These are phyloP conservation scores for Metarhizium anisopliae DNA, from an alignment of 2,329 filamentous ascomycete genomes.

Conservation along the genomic window DNA sequence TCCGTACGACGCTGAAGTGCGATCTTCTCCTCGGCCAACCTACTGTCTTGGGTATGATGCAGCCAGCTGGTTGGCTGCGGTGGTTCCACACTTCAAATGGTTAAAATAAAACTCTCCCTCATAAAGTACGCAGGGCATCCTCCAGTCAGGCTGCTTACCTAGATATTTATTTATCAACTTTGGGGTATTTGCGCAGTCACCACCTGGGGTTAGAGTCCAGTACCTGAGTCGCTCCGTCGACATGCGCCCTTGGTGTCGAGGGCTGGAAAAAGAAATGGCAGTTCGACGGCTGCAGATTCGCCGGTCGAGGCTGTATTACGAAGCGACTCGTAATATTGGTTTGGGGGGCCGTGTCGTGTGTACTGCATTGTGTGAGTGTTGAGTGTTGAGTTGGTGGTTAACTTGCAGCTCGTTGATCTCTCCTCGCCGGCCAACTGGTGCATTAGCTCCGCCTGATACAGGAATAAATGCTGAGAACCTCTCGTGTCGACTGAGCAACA, in stretches of 20 bases:
- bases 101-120: no score
- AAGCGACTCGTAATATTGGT: not conserved
- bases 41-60: not conserved
- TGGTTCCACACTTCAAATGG: no score
- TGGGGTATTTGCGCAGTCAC: not conserved
- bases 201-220: no score
- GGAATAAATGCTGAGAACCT: no score
- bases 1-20: not conserved
- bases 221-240: not conserved
- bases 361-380: not conserved
- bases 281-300: not conserved
- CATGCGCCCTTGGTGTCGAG: conserved; percentile 1
- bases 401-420: not conserved
- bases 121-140: no score
- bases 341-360: not conserved
- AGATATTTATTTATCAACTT: no score
- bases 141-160: no score
- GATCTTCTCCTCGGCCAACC: not conserved
- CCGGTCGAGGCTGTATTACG: conserved; percentile 4
- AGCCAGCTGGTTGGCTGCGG: not conserved
- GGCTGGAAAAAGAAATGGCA: not conserved
- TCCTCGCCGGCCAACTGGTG: no score
- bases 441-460: no score
- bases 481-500: no score
- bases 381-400: not conserved